Percentiles rank a stretch among this genome's conserved stretches.
These are phyloP conservation scores for Primulina eburnea DNA, from an alignment of 257 asterid species.

Conservation along the genomic window DNA sequence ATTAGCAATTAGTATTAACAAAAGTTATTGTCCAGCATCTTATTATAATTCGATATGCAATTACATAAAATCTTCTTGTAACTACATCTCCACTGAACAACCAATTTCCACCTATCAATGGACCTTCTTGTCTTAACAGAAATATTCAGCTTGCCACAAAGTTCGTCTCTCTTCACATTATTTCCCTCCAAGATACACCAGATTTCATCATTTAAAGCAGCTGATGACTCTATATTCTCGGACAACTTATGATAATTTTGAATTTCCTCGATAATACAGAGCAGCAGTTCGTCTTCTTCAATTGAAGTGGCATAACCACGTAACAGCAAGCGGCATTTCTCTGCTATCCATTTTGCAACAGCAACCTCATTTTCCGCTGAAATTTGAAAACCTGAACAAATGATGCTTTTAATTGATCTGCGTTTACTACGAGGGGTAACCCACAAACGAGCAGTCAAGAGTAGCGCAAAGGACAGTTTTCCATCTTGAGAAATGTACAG, in stretches of 20 bases:
- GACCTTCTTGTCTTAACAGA: constrained; percentile 36
- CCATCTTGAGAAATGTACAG: constrained; percentile 68
- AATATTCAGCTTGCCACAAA: background rate
- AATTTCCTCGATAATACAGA: constrained; percentile 34
- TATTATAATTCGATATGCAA: constrained; percentile 47
- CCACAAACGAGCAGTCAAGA: constrained; percentile 71
- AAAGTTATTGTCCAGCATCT: constrained; percentile 20
- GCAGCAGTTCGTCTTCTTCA: constrained; percentile 56
- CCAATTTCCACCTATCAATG: constrained; percentile 55
- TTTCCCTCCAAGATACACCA: constrained; percentile 33
- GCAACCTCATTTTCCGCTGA: constrained; percentile 56
- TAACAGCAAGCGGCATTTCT: constrained; percentile 43
- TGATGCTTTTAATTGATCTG: constrained; percentile 50
- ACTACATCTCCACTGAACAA: constrained; percentile 57
- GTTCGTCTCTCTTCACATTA: constrained; percentile 18
- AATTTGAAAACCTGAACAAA: constrained; percentile 54
- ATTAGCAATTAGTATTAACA: background rate
- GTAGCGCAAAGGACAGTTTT: constrained; percentile 69
- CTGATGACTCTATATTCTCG: constrained; percentile 27
- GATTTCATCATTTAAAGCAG: constrained; percentile 36
- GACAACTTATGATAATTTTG: constrained; percentile 21
- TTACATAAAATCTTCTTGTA: constrained; percentile 54
- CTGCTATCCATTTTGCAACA: constrained; percentile 47
- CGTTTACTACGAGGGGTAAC: constrained; percentile 61
- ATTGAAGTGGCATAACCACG: constrained; percentile 40